Base-by-base conservation (phyloP, 2,329 filamentous ascomycete genomes). In the Beauveria caledonica region DNA sequence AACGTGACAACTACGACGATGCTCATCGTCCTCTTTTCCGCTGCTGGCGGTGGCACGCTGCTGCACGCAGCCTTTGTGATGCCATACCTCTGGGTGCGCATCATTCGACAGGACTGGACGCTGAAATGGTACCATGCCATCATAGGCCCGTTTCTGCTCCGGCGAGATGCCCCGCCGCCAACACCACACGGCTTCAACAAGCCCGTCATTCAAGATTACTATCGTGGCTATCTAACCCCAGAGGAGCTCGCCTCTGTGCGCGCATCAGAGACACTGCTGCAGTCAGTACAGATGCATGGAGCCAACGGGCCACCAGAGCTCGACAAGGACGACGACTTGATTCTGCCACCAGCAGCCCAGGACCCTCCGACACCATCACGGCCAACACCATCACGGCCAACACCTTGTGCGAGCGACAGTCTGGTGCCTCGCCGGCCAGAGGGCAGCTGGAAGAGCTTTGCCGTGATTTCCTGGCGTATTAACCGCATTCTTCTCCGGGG, bases 61-160 rank as follows among this genome's bases (percentile, higher is more conserved):
- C 64, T 83, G 10, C 70, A 79, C 29, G 68, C 68, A 52, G 61
- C 77, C 49, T 83, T 84, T 66, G 71, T 84, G 62, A 71, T 84
- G 6, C 81, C 82, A 1, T 84, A 76, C 62, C 70, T 83, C 29
- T 76, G 81, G 69, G 74, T 77, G 36, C 74, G 76, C 27, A 75
- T 83, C 19, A 70, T 82, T 63, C 71, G 74, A 52, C 76, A 81
- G 45, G 81, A 84, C 65, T 81, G 78, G 75, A 74, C 76, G 17
- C 67, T 84, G 7, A 77, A 74, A 61, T 75, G 74, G 71, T 81
- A 77, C 65, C 72, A 82, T 57, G 66, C 78, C 36, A 71, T 78
- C 64, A 70, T 75, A 11, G 81, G 81, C 0, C 80, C 78, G 13
- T 68, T 77, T 39, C 73, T 82, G 1, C 73, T 79, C 11, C 68